Evolutionary conservation across 345 rosid genomes (phyloP).

Genomic region (Lepidium africanum): DNA sequence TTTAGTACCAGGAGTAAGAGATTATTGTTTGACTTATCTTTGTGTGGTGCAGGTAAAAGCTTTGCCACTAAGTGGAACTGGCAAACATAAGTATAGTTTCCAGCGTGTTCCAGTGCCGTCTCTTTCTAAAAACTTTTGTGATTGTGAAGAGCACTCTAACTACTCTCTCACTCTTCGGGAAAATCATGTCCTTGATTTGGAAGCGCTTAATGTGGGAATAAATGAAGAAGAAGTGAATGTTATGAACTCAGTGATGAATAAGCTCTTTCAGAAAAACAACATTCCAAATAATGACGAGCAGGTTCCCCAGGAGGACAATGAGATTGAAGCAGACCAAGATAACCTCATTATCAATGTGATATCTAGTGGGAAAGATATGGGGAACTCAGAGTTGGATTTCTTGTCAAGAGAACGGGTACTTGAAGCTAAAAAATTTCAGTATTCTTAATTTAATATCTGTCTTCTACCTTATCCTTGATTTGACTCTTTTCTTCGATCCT

Average conservation of each 20-base stretch:
- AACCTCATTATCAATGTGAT: conserved; percentile 46
- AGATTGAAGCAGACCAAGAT: conserved; percentile 32
- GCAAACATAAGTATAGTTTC: conserved; percentile 88
- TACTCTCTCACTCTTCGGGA: conserved; percentile 18
- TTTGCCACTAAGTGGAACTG: conserved; percentile 68
- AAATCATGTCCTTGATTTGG: conserved; percentile 24
- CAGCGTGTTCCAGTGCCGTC: conserved; percentile 51
- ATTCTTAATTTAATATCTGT: not conserved
- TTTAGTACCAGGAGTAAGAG: not conserved
- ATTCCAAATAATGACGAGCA: not conserved
- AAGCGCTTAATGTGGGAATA: conserved; percentile 32
- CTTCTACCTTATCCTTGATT: not conserved
- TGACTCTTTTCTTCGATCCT: conserved; percentile 8
- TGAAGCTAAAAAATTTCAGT: not conserved
- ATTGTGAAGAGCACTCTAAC: conserved; percentile 72
- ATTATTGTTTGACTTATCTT: not conserved
- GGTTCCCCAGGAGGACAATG: conserved; percentile 23
- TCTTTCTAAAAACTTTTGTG: conserved; percentile 64
- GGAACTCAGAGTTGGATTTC: conserved; percentile 13
- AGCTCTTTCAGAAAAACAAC: conserved; percentile 49
- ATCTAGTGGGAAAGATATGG: conserved; percentile 20
- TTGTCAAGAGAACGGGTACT: conserved; percentile 35
- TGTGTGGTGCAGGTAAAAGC: conserved; percentile 47
- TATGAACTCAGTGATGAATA: conserved; percentile 73
- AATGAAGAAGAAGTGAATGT: conserved; percentile 53